Percentiles rank a stretch among this genome's conserved stretches.
Conservation (phyloP, 495 filamentous ascomycete species). For the Amniculicola lignicola region DNA sequence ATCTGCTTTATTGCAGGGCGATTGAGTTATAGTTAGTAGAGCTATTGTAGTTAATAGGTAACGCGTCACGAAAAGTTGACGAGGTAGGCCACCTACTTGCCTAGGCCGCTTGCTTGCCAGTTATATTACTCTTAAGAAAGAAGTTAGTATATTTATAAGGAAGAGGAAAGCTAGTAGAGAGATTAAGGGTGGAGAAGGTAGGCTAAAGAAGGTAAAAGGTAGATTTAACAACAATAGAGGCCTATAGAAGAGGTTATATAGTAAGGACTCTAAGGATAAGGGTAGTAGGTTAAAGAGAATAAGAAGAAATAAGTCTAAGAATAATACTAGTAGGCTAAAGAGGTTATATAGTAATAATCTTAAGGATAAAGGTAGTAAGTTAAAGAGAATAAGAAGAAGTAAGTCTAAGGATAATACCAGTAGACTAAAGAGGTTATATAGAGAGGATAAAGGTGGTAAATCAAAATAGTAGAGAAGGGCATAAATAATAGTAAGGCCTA, state of each 20-base stretch:
- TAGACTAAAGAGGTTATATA: background rate
- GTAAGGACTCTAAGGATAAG: constrained; percentile 8
- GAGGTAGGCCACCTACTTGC: too few species aligned
- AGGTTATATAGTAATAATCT: background rate
- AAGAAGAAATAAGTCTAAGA: background rate
- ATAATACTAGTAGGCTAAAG: background rate
- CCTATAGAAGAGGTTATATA: constrained; percentile 6
- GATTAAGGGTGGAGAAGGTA: constrained; percentile 3
- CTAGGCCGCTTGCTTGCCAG: too few species aligned
- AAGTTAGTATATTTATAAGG: constrained; percentile 5
- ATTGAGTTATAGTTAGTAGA: too few species aligned
- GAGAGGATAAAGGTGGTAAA: background rate
- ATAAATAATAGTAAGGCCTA: background rate
- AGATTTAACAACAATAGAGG: constrained; percentile 6
- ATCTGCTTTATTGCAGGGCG: too few species aligned
- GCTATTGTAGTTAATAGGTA: too few species aligned
- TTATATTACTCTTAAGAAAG: background rate
- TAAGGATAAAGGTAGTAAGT: background rate
- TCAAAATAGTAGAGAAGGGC: background rate
- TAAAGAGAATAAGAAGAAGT: background rate
- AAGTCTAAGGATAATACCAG: background rate
- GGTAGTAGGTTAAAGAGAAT: background rate
- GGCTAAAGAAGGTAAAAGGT: constrained; percentile 6
- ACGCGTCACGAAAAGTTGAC: too few species aligned
- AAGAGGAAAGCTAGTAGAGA: constrained; percentile 10